A percentile compares a stretch with the other conserved stretches of the same genome.
These are phyloP conservation scores for Knoxdaviesia proteae DNA, from an alignment of 2,329 filamentous ascomycete genomes.

Conservation along the genomic window DNA sequence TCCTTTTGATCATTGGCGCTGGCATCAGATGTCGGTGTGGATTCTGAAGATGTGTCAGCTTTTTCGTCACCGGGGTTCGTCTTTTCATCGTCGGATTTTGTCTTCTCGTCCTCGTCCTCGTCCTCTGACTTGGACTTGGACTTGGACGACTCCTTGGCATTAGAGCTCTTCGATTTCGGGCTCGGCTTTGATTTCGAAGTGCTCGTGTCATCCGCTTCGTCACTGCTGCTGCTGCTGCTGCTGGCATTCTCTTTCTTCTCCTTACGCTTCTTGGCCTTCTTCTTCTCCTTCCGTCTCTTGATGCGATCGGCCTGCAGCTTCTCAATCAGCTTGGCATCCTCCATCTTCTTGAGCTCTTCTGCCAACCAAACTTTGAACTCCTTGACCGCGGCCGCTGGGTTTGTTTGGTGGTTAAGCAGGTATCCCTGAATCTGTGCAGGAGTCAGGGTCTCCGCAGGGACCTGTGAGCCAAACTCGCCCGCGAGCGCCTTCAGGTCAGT, in stretches of 20 bases:
- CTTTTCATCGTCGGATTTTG: no score
- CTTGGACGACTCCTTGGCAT: no score
- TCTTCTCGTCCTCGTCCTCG: no score
- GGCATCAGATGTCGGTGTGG: no score
- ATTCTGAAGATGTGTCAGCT: no score
- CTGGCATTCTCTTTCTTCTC: not conserved
- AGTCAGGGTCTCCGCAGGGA: constrained; percentile 28
- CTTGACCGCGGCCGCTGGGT: constrained; percentile 17
- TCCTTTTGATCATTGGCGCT: no score
- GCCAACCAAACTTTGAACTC: constrained; percentile 14
- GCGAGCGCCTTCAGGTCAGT: constrained; percentile 24
- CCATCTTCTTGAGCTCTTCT: constrained; percentile 36
- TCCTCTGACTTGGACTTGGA: no score
- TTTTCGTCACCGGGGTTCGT: no score
- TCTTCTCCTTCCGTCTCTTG: not conserved
- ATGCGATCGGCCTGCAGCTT: not conserved
- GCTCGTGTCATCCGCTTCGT: no score
- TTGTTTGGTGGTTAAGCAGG: constrained; percentile 10
- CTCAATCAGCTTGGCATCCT: constrained; percentile 16
- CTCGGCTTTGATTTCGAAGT: no score
- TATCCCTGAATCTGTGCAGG: constrained; percentile 47
- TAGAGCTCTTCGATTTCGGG: no score
- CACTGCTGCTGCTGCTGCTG: not conserved
- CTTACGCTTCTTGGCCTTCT: not conserved
- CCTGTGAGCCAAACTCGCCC: constrained; percentile 24